Evolutionary conservation across 2,329 filamentous ascomycete species (phyloP).

Genomic region (Arthrobotrys sinensis): DNA sequence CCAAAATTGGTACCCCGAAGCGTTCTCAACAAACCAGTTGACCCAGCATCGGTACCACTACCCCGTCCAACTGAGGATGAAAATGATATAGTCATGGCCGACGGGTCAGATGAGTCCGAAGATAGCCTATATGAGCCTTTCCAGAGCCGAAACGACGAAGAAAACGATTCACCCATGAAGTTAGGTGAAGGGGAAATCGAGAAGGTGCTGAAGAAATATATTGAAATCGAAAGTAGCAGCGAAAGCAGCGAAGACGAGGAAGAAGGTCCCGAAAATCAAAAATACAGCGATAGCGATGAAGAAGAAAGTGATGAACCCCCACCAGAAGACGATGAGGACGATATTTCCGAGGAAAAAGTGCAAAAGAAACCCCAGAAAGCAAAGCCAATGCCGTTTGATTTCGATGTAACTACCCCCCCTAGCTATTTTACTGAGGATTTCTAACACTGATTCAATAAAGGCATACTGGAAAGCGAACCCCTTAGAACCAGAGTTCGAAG

Average conservation of each 20-base stretch:
- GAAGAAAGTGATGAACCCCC: no score
- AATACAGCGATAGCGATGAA: no score
- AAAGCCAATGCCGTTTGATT: background rate
- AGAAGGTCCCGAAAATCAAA: no score
- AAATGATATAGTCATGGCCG: background rate
- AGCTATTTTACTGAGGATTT: background rate
- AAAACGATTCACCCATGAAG: background rate
- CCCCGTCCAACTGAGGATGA: background rate
- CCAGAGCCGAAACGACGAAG: background rate
- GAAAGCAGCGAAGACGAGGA: no score
- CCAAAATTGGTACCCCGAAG: slow-evolving; percentile 4
- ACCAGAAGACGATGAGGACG: slow-evolving; percentile 2
- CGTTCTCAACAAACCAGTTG: background rate
- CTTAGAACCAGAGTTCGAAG: slow-evolving; percentile 14
- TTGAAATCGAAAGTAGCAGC: background rate
- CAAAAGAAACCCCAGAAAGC: no score
- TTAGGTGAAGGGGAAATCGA: background rate
- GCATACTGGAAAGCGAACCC: slow-evolving; percentile 8
- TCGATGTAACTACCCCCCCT: background rate
- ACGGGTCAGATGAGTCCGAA: background rate
- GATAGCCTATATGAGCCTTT: no score
- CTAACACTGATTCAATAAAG: background rate
- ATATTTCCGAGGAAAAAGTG: background rate
- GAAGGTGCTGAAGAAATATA: background rate
- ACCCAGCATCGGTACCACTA: background rate